phyloP scores from a whole-genome alignment of 148 eudicot genomes.

The Chenopodium quinoa region DNA sequence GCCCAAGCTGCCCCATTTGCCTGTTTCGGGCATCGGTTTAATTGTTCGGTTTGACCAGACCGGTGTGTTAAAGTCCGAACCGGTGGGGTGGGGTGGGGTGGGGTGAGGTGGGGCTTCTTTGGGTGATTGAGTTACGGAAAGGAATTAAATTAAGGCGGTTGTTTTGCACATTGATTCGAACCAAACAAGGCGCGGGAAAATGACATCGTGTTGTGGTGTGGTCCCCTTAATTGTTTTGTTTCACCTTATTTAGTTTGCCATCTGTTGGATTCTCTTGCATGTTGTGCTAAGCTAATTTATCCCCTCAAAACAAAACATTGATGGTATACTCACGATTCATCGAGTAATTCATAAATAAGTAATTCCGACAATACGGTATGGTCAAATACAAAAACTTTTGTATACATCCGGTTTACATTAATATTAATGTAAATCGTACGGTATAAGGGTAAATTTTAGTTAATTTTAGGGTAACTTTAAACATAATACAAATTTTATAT shows the following conservation, averaged over 20 bases:
- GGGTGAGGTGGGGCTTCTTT: slow-evolving; percentile 9
- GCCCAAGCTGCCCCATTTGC: slow-evolving; percentile 5
- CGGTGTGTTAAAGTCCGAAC: not conserved
- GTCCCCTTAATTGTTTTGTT: no score
- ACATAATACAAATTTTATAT: no score
- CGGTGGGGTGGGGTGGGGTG: not conserved
- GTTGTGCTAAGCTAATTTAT: no score
- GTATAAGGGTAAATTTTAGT: no score
- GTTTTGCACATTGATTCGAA: slow-evolving; percentile 16
- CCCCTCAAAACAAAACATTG: no score
- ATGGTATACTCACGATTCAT: no score
- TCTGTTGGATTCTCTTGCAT: not conserved
- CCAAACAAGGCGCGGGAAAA: slow-evolving; percentile 18
- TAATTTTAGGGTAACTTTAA: no score
- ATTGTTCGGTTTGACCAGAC: not conserved
- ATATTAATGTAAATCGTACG: no score
- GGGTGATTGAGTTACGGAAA: not conserved
- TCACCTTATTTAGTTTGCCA: not conserved
- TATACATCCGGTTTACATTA: no score
- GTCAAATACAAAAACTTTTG: no score
- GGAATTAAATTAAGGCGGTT: not conserved
- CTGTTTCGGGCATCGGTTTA: not conserved
- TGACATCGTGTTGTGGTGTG: slow-evolving; percentile 10
- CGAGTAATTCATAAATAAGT: no score
- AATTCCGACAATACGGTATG: no score